Base-by-base conservation (phyloP, 331 rosid species). In the Prunus yedoensis region DNA sequence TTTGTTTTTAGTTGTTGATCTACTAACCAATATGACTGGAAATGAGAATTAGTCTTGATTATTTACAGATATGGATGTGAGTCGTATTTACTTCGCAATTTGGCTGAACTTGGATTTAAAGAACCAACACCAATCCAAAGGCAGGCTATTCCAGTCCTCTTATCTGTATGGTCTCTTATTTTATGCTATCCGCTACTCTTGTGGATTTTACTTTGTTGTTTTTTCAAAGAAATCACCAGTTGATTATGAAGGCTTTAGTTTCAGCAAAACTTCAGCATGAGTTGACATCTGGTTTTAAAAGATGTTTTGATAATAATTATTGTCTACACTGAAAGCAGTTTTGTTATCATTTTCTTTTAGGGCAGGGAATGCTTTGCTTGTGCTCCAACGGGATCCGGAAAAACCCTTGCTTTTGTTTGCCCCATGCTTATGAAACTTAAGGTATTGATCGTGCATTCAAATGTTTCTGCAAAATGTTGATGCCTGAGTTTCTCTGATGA, bases 381-480 rank as follows among this genome's bases (percentile, higher is more conserved):
- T 80, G 99, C 99, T 68, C 99, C 99, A 28, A 92, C 99, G 23
- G 99, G 99, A 27, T 92, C 99, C 52, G 99, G 99, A 38, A 94
- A 94, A 85, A 94, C 97, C 71, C 74, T 94, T 79, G 97, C 96
- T 57, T 94, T 94, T 80, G 91, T 89, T 49, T 90, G 88, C 68
- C 99, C 99, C 53, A 88, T 92, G 90, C 97, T 94, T 68, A 89
- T 94, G 85, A 94, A 87, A 79, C 96, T 94, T 35, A 87, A 90
- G 99, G 99, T 90, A 85, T 68, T 79, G 14, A 59, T 81, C 30
- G 15, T 60, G 8, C 71, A 60, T 81, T 76, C 4, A 23, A 45
- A 61, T 47, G n/a, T 53, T 35, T 75, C 63, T 70, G 25, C 52
- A 73, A 52, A 38, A 51, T 56, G 58, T 70, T 45, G 15, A 79